Evolutionary conservation across 495 filamentous ascomycete genomes (phyloP), one percentile per base, ranked within the genome.

Genomic region (Penicillium arizonense): DNA sequence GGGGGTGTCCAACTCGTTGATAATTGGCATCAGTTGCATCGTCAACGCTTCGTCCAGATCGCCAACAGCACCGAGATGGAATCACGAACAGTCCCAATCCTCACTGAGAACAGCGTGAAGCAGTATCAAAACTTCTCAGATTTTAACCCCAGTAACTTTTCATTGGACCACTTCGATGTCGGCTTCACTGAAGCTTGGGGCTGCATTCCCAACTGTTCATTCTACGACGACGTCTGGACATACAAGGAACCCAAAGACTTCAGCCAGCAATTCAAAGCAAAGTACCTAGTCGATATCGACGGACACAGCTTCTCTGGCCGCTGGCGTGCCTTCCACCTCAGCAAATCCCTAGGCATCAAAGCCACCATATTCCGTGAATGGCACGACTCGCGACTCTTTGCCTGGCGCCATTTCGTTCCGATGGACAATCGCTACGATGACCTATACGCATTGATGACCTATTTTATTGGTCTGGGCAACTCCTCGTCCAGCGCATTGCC

Each of bases 401-500:
- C 85, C 10, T 90, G 87, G 87, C 80, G 80, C 48, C 87, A 90
- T 57, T 90, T 82, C 57, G 86, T 90, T n/a, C 90, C 90, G 1
- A 88, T 94, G 86, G 90, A 93, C 61, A 91, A 86, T 61, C 78
- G 84, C 12, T 92, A 87, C 54, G 75, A 82, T 33, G 90, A 95
- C 62, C 71, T 89, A 40, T 92, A 84, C 46, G 85, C 82, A 2
- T 79, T 94, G 11, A 82, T 94, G 78, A 83, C 88, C 50, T 93
- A 91, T 61, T 92, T 93, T 64, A 56, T 90, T 3, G 88, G 88
- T 11, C 56, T 71, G 13, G 57, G 28, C 9, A 30, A 30, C 28
- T 30, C 28, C 6, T 30, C 28, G 9, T 30, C 28, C 28, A 30
- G 28, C 8, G 9, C 8, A 2, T 30, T 30, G 28, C 28, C 28